Conservation (phyloP, 805 yeast species). For the Kuraishia capsulata region DNA sequence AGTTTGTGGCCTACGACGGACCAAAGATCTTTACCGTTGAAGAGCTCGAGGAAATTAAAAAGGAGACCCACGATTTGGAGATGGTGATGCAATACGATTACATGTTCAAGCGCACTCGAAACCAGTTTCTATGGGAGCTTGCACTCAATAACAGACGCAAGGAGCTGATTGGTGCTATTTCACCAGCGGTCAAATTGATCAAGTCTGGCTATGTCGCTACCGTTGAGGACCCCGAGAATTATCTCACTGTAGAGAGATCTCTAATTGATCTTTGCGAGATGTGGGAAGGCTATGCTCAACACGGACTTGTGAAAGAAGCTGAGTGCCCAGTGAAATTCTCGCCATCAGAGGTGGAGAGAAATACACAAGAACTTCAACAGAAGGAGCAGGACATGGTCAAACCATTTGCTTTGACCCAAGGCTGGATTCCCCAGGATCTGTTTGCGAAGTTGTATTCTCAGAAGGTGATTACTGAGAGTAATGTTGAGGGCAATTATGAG, state of each 20-base stretch:
- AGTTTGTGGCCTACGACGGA: conserved; percentile 80
- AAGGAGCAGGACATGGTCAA: conserved; percentile 63
- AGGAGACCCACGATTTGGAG: conserved; percentile 58
- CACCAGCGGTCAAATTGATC: conserved; percentile 69
- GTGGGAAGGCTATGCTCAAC: conserved; percentile 60
- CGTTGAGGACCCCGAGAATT: conserved; percentile 48
- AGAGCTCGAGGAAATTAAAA: conserved; percentile 67
- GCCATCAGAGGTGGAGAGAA: conserved; percentile 48
- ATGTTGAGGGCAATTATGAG: conserved; percentile 45
- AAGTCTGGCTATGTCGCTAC: conserved; percentile 58
- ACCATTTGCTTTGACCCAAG: conserved; percentile 86
- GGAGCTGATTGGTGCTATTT: conserved; percentile 69
- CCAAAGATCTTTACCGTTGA: conserved; percentile 72
- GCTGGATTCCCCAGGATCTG: conserved; percentile 95
- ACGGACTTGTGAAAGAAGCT: conserved; percentile 35
- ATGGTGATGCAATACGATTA: conserved; percentile 67
- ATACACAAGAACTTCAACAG: conserved; percentile 42
- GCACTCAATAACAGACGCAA: conserved; percentile 57
- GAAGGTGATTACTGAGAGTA: conserved; percentile 54
- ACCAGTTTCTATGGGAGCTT: conserved; percentile 82
- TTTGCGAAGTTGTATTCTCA: conserved; percentile 61
- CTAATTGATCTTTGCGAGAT: conserved; percentile 55
- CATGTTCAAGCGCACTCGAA: conserved; percentile 84
- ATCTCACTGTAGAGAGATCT: conserved; percentile 56
- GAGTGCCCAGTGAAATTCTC: conserved; percentile 55